phyloP scores from a whole-genome alignment of 768 basidiomycete genomes.

The Rubroboletus satanas region DNA sequence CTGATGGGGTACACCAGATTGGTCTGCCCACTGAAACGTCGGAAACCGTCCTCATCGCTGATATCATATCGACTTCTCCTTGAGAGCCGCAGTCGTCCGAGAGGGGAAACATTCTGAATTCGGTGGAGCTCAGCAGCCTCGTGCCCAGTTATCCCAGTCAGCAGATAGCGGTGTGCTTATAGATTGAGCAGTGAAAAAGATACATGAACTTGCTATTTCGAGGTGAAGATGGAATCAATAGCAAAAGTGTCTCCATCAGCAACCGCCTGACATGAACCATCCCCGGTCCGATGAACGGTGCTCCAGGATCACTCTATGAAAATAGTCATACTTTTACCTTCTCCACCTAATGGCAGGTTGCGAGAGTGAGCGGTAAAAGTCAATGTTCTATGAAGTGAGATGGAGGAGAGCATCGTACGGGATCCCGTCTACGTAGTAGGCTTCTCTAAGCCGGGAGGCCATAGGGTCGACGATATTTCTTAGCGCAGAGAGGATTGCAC shows the following conservation, averaged over 20 bases:
- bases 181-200: slow-evolving; percentile 2
- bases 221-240: not conserved
- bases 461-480: slow-evolving; percentile 72
- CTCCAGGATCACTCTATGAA: not conserved
- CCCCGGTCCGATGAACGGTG: not conserved
- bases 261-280: not conserved
- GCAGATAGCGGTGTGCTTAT: not conserved
- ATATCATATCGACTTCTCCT: not conserved
- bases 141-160: not conserved
- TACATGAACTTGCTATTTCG: not conserved
- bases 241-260: not conserved
- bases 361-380: not conserved
- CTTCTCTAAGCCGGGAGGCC: slow-evolving; percentile 28
- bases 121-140: not conserved
- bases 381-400: slow-evolving; percentile 20
- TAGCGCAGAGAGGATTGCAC: slow-evolving; percentile 76
- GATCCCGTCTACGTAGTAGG: slow-evolving; percentile 30
- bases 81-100: not conserved
- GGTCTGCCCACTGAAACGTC: not conserved
- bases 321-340: not conserved
- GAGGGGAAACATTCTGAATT: not conserved
- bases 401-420: slow-evolving; percentile 30
- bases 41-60: not conserved
- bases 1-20: not conserved
- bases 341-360: slow-evolving; percentile 3